Percentiles rank a stretch among this genome's conserved stretches.
Conservation (phyloP, 2,329 filamentous ascomycete species). For the Neobulgaria alba region DNA sequence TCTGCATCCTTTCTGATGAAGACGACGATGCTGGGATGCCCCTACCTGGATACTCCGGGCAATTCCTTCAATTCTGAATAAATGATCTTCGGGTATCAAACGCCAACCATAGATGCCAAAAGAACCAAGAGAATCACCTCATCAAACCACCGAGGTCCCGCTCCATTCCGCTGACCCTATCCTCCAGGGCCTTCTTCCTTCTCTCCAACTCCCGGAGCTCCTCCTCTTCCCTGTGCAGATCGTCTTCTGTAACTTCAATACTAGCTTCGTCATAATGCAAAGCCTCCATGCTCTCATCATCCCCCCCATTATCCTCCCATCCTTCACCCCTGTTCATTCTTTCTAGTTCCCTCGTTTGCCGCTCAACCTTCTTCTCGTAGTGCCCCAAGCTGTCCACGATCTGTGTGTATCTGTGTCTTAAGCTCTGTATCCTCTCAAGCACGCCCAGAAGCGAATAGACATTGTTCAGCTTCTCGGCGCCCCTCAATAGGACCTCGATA, state of each 20-base stretch:
- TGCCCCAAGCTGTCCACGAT: conserved; percentile 66
- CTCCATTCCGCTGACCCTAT: conserved; percentile 59
- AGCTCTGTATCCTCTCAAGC: conserved; percentile 61
- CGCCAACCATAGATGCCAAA: neutral
- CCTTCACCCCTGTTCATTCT: conserved; percentile 60
- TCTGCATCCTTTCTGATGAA: no score
- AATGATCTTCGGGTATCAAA: conserved; percentile 1
- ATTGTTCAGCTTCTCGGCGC: conserved; percentile 81
- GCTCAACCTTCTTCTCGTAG: conserved; percentile 71
- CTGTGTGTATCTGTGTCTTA: conserved; percentile 64
- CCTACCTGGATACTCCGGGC: neutral
- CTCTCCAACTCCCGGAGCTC: conserved; percentile 54
- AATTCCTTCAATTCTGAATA: neutral
- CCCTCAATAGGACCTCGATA: conserved; percentile 73
- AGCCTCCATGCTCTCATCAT: conserved; percentile 42
- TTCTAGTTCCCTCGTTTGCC: conserved; percentile 66
- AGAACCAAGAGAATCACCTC: conserved; percentile 15
- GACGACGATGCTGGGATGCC: neutral
- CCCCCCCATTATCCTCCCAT: conserved; percentile 46
- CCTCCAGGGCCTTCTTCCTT: conserved; percentile 54
- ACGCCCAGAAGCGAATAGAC: conserved; percentile 82
- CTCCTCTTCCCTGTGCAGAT: conserved; percentile 60
- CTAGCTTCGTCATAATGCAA: conserved; percentile 32
- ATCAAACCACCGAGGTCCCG: conserved; percentile 53
- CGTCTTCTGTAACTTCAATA: conserved; percentile 54